These are phyloP conservation scores for Thuja plicata DNA, from an alignment of 83 land plant species.

Conservation along the genomic window DNA sequence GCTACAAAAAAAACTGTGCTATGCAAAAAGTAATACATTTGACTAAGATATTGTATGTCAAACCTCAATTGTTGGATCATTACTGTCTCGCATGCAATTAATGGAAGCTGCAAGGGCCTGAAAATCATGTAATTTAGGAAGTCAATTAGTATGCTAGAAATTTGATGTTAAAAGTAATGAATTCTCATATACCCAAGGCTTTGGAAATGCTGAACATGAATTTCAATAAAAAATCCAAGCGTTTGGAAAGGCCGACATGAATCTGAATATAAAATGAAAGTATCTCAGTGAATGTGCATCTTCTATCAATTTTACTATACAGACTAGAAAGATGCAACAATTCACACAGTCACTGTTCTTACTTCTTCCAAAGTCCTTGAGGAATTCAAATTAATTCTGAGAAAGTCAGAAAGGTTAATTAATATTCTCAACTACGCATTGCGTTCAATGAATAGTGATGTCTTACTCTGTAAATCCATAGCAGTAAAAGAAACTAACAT, in stretches of 20 bases:
- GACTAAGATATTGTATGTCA: neutral
- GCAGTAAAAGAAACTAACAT: neutral
- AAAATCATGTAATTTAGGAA: neutral
- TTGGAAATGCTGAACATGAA: neutral
- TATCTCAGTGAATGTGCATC: neutral
- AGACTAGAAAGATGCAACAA: neutral
- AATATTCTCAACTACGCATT: neutral
- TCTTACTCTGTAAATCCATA: neutral
- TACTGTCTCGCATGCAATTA: constrained; percentile 21
- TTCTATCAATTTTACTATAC: neutral
- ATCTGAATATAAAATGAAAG: neutral
- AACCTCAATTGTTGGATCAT: constrained; percentile 25
- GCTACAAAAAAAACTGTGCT: neutral
- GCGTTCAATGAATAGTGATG: neutral
- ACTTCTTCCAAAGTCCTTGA: neutral
- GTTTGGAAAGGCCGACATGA: neutral
- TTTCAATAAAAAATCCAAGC: neutral
- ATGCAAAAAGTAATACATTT: neutral
- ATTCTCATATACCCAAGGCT: neutral
- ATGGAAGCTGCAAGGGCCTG: constrained; percentile 32
- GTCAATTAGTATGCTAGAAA: neutral
- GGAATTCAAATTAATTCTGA: neutral
- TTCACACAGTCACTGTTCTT: neutral
- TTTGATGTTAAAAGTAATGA: neutral
- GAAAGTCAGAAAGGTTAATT: neutral